Evolutionary conservation across 2,329 filamentous ascomycete genomes (phyloP).

Genomic region (Botrytis aclada): DNA sequence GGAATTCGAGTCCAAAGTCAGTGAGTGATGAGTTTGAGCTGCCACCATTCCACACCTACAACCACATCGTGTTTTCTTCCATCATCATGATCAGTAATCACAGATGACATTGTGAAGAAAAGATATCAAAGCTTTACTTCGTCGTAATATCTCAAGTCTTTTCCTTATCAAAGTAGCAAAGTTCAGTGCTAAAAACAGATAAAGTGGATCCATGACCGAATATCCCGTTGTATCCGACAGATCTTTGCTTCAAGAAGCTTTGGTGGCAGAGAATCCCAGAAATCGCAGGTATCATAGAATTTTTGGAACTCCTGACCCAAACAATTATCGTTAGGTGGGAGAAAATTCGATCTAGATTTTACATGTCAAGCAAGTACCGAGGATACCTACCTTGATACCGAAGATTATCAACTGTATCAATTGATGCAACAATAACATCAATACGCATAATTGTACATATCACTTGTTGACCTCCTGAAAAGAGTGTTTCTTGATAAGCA

Average conservation of each 20-base stretch:
- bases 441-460: background rate
- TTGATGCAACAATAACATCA: background rate
- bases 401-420: background rate
- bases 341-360: background rate
- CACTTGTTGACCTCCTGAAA: background rate
- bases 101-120: background rate
- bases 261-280: background rate
- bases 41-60: too few species aligned
- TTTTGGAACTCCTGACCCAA: background rate
- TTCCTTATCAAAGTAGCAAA: slow-evolving; percentile 1
- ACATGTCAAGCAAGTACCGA: background rate
- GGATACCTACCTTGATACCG: background rate
- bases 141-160: background rate
- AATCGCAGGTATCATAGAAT: background rate
- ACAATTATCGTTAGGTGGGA: background rate
- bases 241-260: background rate
- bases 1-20: background rate
- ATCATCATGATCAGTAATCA: background rate
- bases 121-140: background rate
- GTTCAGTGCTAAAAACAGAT: background rate
- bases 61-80: background rate
- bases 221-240: background rate
- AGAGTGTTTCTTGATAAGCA: background rate
- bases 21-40: background rate
- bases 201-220: background rate